Conservation (phyloP, 352 stramenopile genomes). For the Phytophthora macrochlamydospora region DNA sequence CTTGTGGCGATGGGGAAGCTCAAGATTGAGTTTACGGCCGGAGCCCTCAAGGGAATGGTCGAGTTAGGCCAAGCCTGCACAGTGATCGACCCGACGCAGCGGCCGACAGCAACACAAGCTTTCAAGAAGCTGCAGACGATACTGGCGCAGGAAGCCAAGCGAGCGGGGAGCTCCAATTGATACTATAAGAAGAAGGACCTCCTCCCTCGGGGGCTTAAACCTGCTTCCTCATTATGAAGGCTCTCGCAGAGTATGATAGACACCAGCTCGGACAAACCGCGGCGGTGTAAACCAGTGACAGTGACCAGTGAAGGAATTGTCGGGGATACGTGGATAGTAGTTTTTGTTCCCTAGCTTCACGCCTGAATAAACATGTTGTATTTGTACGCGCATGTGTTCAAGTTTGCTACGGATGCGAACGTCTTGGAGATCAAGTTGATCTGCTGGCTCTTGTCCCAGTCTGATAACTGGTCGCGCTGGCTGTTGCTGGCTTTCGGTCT, state of each 20-base stretch:
- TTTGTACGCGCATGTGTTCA: conserved; percentile 24
- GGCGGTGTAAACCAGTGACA: conserved; percentile 18
- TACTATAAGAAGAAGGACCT: conserved; percentile 35
- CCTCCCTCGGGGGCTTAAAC: conserved; percentile 8
- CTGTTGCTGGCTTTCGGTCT: no score
- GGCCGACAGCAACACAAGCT: conserved; percentile 43
- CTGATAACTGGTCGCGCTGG: no score
- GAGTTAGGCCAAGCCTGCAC: conserved; percentile 46
- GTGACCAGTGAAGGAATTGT: conserved; percentile 2
- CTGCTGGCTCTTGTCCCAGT: conserved; percentile 6
- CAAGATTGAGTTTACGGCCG: conserved; percentile 40
- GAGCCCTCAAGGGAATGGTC: conserved; percentile 28
- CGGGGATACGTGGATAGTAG: not conserved
- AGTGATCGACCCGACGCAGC: conserved; percentile 41
- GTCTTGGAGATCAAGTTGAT: conserved; percentile 2
- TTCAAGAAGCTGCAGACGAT: conserved; percentile 45
- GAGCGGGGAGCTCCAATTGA: conserved; percentile 35
- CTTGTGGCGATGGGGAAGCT: conserved; percentile 52
- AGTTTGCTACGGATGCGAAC: not conserved
- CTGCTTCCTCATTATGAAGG: conserved; percentile 39
- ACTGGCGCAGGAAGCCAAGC: conserved; percentile 34
- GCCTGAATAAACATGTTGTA: conserved; percentile 37
- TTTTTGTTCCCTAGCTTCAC: not conserved
- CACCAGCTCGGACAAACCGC: conserved; percentile 10
- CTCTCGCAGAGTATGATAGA: conserved; percentile 18